Base-by-base conservation (phyloP, 2,329 filamentous ascomycete species). In the Botryotinia narcissicola region DNA sequence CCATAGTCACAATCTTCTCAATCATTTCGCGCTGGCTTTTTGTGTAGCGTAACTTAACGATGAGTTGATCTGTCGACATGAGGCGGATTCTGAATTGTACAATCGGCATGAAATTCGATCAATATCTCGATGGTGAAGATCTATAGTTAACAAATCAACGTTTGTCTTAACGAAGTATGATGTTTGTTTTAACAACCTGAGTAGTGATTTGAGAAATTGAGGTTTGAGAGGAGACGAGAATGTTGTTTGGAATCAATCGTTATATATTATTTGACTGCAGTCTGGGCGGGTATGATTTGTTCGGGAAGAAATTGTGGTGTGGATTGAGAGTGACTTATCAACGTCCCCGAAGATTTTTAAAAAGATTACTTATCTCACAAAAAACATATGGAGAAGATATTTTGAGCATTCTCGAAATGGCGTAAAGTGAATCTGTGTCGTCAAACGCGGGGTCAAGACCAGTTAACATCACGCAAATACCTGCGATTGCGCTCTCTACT, bases 31-130 rank as follows among this genome's bases (percentile, higher is more conserved):
- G 0, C 22, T 22, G n/a, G 3, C 14, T 35, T 32, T 57, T 42
- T 1, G 9, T 42, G 10, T 57, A 44, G 9, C 37, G 16, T 2
- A 68, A 22, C 0, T 42, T 37, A 2, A 68, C 10, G 18, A 57
- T 20, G 25, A 42, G 4, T 2, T 10, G 25, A 16, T 42, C 35
- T 16, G 29, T 57, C 6, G 18, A n/a, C 48, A 68, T 68, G n/a
- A 18, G 14, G 22, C 6, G 18, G 6, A 25, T 1, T 44, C 42
- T 18, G n/a, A n/a, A n/a, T n/a, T n/a, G n/a, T n/a, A n/a, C n/a
- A n/a, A n/a, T n/a, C n/a, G n/a, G n/a, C n/a, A n/a, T 5, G n/a
- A 3, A 42, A 32, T 0, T 32, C 4, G 9, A 7, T 0, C 8
- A 10, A 54, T 48, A 3, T 8, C 3, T 25, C 48, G 12, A n/a